Evolutionary conservation across 73 alveolate genomes (phyloP), one percentile per base, ranked within the genome.

Genomic region (Blepharisma japonicum): DNA sequence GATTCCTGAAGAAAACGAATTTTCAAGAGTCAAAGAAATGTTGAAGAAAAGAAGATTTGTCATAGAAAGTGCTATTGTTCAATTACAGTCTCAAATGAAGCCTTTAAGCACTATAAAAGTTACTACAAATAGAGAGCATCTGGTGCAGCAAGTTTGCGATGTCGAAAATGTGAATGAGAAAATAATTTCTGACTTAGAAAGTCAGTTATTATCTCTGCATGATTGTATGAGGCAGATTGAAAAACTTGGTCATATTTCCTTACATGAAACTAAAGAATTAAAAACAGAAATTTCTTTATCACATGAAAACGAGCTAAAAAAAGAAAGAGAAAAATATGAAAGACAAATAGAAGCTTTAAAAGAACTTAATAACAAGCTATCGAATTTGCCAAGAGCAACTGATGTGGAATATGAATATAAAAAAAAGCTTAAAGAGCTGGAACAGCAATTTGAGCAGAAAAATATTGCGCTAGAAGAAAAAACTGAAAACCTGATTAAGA

Each of bases 321-420:
- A 61, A 61, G 74, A 61, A 25, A n/a, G 74, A 39, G 23, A 25
- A 61, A 61, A 61, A 61, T 61, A 61, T 25, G 74, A 61, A 9
- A 39, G 47, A 61, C 74, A 61, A 61, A 61, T 61, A 14, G 23
- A 61, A 25, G 74, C 74, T 8, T 39, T 61, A 14, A n/a, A 61
- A 61, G 74, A 61, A 14, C 18, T 25, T 14, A 14, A 61, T 61
- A 61, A 61, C n/a, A 8, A n/a, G 23, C 11, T 61, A 14, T 14
- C 18, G 2, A 39, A n/a, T 25, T 61, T 61, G 47, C 74, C 74
- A 14, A 61, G 23, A 61, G 74, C 74, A 1, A 25, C 74, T 61
- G 74, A 61, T 25, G 74, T 61, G 14, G 74, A 61, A 61, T 9
- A 25, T 20, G 74, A 61, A 39, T 61, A 61, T 25, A 14, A 20